Evolutionary conservation across 2,329 filamentous ascomycete species (phyloP).

Genomic region (Sclerotinia trifoliorum): DNA sequence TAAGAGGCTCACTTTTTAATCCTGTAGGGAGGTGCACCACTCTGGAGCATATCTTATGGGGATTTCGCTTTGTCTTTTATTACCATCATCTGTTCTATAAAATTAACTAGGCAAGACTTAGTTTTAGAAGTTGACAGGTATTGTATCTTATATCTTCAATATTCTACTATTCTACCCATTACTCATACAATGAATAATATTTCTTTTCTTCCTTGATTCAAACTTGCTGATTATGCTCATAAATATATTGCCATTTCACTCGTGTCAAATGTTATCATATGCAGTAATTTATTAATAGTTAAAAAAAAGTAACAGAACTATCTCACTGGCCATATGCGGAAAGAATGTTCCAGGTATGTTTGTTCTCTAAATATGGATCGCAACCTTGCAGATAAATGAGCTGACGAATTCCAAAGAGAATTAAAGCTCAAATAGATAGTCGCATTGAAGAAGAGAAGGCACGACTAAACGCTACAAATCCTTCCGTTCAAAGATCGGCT

Average conservation of each 20-base stretch:
- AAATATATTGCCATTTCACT: constrained; percentile 1
- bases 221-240: constrained; percentile 6
- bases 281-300: constrained; percentile 24
- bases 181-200: background rate
- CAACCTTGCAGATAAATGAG: constrained; percentile 13
- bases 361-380: constrained; percentile 17
- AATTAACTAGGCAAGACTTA: too few relatives aligned
- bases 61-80: constrained; percentile 9
- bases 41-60: background rate
- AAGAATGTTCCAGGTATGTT: constrained; percentile 40
- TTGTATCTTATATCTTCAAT: constrained; percentile 7
- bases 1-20: background rate
- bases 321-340: constrained; percentile 29
- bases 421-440: constrained; percentile 81
- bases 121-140: constrained; percentile 10
- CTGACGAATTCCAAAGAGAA: constrained; percentile 53
- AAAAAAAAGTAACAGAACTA: constrained; percentile 14
- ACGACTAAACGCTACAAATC: constrained; percentile 51
- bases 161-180: background rate
- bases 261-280: constrained; percentile 14
- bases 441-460: constrained; percentile 91
- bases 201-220: background rate
- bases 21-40: background rate
- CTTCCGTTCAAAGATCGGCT: constrained; percentile 45
- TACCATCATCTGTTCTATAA: background rate